Evolutionary conservation across 345 rosid genomes (phyloP).

Genomic region (Citrus trifoliata): DNA sequence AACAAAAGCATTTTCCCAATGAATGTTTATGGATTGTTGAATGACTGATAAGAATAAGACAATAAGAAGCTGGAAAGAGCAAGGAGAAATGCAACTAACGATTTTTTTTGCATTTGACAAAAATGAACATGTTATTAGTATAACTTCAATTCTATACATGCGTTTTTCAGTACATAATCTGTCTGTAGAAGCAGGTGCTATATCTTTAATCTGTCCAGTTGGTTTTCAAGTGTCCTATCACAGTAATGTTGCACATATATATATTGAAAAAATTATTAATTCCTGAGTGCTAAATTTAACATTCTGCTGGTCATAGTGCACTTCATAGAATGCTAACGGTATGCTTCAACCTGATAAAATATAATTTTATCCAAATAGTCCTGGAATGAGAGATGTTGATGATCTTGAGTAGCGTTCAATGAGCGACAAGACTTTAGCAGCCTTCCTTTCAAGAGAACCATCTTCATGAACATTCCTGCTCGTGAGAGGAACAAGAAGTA

Average conservation of each 20-base stretch:
- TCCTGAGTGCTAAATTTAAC: not conserved
- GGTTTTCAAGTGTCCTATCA: not conserved
- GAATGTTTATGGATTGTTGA: not conserved
- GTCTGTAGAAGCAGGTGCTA: not conserved
- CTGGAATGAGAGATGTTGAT: slow-evolving; percentile 48
- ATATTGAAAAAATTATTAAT: not conserved
- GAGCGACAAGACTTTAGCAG: slow-evolving; percentile 37
- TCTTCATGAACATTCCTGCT: slow-evolving; percentile 38
- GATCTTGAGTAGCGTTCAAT: slow-evolving; percentile 56
- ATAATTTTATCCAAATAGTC: slow-evolving; percentile 28
- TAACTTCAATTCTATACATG: not conserved
- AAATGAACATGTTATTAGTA: not conserved
- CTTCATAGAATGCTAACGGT: not conserved
- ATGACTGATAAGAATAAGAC: not conserved
- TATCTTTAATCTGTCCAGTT: not conserved
- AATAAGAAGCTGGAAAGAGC: not conserved
- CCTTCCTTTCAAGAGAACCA: slow-evolving; percentile 39
- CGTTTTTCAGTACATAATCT: not conserved
- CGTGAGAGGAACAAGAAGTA: slow-evolving; percentile 35
- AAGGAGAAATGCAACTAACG: not conserved
- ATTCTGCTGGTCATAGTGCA: not conserved
- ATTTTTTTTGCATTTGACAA: not conserved
- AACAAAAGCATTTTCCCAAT: not conserved
- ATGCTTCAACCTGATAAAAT: not conserved
- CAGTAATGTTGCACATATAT: not conserved